phyloP scores from a whole-genome alignment of 78 protist genomes.

The Acrasis kona region DNA sequence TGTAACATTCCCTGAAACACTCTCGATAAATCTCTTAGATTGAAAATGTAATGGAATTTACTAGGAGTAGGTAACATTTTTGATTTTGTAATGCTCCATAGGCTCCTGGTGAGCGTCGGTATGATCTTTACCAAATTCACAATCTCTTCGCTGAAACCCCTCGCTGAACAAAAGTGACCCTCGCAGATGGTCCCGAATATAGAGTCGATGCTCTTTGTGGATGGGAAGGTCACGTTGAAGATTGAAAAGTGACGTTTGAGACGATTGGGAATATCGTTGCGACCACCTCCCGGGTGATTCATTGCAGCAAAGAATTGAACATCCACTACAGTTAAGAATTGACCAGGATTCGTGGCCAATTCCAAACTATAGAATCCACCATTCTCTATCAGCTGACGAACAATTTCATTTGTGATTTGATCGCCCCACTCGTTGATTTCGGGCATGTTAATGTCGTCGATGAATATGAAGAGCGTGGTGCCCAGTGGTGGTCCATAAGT shows the following conservation, averaged over 20 bases:
- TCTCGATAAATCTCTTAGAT: conserved; percentile 76
- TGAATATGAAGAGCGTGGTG: conserved; percentile 31
- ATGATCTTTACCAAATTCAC: conserved; percentile 9
- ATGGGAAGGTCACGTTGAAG: conserved; percentile 62
- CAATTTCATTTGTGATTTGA: conserved; percentile 60
- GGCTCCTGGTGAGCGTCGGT: conserved; percentile 22
- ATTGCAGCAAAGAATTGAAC: conserved; percentile 58
- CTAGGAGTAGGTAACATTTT: conserved; percentile 79
- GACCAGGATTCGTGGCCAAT: conserved; percentile 77
- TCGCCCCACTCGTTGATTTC: conserved; percentile 68
- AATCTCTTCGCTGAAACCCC: conserved; percentile 1
- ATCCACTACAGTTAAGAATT: conserved; percentile 25
- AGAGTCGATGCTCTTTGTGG: conserved; percentile 22
- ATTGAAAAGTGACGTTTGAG: conserved; percentile 58
- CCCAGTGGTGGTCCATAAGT: conserved; percentile 71
- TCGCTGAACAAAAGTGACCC: conserved; percentile 27
- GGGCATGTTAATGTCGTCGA: conserved; percentile 84
- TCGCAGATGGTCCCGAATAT: conserved; percentile 47
- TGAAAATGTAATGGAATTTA: conserved; percentile 83
- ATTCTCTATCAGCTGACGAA: conserved; percentile 68
- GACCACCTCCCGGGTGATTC: conserved; percentile 82
- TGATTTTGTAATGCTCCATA: conserved; percentile 44
- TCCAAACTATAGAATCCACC: conserved; percentile 57
- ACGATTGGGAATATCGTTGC: conserved; percentile 72
- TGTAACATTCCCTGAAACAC: conserved; percentile 47